These are phyloP conservation scores for Phytophthora pinifolia DNA, from an alignment of 352 stramenopile genomes.

Conservation along the genomic window DNA sequence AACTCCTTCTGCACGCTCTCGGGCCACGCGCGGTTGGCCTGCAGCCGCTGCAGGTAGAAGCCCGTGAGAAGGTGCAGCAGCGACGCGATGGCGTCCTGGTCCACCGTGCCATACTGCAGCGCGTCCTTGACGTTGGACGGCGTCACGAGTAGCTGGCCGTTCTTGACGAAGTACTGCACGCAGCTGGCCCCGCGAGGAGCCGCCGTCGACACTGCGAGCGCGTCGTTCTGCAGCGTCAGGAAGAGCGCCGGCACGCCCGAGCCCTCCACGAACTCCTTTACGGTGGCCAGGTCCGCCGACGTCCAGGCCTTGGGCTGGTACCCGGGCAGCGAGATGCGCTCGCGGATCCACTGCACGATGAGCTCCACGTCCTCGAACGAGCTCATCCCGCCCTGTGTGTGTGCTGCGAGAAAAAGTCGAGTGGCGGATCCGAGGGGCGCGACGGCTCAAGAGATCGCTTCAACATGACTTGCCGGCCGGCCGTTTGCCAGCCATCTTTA, in stretches of 20 bases:
- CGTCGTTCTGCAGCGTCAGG: conserved; percentile 48
- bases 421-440: conserved; percentile 13
- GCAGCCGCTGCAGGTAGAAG: conserved; percentile 80
- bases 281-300: conserved; percentile 71
- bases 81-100: conserved; percentile 76
- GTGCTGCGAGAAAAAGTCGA: background rate
- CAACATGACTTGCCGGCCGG: too few relatives aligned
- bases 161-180: conserved; percentile 92
- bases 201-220: conserved; percentile 53
- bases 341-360: conserved; percentile 85
- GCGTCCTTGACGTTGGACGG: conserved; percentile 54
- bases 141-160: conserved; percentile 67
- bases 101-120: conserved; percentile 79
- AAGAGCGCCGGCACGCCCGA: conserved; percentile 71
- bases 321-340: conserved; percentile 72
- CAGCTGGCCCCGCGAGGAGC: conserved; percentile 47
- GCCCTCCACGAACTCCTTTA: conserved; percentile 85
- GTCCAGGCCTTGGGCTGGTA: conserved; percentile 74
- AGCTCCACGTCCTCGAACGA: conserved; percentile 86
- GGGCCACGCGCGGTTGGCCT: conserved; percentile 85
- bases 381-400: conserved; percentile 43
- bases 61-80: conserved; percentile 86
- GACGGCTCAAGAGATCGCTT: conserved; percentile 1
- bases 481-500: too few relatives aligned
- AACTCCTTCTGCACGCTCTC: conserved; percentile 95